Evolutionary conservation across 176 grass and related monocot genomes (phyloP).

Genomic region (Ensete ventricosum): DNA sequence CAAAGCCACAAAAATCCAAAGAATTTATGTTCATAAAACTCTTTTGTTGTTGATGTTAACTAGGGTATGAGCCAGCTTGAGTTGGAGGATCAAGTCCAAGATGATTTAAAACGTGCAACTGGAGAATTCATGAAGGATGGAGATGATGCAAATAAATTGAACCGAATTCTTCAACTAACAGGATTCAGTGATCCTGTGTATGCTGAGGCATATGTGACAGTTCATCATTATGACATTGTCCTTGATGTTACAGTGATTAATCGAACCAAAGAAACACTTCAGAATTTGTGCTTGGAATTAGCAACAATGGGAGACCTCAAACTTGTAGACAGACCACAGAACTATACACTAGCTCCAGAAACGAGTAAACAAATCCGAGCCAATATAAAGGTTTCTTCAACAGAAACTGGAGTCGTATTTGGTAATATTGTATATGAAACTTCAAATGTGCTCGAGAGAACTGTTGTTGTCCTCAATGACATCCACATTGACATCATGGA

Average conservation of each 20-base stretch:
- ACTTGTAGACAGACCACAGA: conserved; percentile 6
- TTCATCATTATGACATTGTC: conserved; percentile 13
- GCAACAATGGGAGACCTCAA: conserved; percentile 13
- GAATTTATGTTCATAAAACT: not conserved
- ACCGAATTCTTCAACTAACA: conserved; percentile 6
- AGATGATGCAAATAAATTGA: conserved; percentile 10
- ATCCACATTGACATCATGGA: conserved; percentile 11
- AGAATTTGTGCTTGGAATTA: conserved; percentile 8
- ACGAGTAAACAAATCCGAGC: conserved; percentile 7
- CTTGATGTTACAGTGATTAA: conserved; percentile 13
- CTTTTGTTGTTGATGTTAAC: not conserved
- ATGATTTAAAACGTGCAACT: conserved; percentile 14
- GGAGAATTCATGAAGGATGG: conserved; percentile 8
- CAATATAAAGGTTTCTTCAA: conserved; percentile 10
- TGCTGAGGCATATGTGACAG: conserved; percentile 11
- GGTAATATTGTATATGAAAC: conserved; percentile 10
- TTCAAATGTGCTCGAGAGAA: conserved; percentile 9
- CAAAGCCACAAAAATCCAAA: not conserved
- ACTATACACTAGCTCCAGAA: conserved; percentile 14
- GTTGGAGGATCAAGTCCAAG: conserved; percentile 8
- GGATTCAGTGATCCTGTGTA: conserved; percentile 15
- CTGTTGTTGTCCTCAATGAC: conserved; percentile 7
- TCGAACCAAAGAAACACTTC: conserved; percentile 12
- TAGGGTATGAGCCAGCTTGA: conserved; percentile 8
- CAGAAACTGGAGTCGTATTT: conserved; percentile 11